Percentiles rank a stretch among this genome's conserved stretches.
These are phyloP conservation scores for Wallacemonas sp. DNA, from an alignment of 208 protist genomes.

Conservation along the genomic window DNA sequence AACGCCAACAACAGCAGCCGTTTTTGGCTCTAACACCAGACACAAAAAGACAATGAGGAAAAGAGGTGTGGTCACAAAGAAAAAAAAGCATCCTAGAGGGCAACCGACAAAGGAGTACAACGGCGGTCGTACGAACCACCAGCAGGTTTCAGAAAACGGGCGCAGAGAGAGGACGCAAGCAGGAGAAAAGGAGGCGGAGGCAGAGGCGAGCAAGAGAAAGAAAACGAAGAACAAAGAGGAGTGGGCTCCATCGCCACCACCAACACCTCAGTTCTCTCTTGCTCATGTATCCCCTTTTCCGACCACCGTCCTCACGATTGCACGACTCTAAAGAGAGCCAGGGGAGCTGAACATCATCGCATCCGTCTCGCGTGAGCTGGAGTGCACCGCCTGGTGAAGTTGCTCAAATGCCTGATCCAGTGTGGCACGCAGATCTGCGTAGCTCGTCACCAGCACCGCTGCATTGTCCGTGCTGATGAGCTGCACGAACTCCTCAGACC, in stretches of 20 bases:
- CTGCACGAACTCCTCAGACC: conserved; percentile 92
- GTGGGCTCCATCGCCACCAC: too few species aligned
- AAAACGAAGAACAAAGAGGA: too few species aligned
- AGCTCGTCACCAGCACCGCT: conserved; percentile 92
- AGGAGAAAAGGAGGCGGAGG: too few species aligned
- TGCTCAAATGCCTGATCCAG: conserved; percentile 87
- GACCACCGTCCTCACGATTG: too few species aligned
- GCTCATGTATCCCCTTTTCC: too few species aligned
- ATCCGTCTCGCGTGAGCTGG: conserved; percentile 15
- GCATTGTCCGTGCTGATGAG: conserved; percentile 92
- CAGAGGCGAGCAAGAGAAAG: too few species aligned
- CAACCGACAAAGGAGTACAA: neutral
- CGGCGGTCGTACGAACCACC: too few species aligned
- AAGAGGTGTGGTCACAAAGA: neutral
- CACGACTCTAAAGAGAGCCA: conserved; percentile 6
- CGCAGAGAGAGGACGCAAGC: too few species aligned
- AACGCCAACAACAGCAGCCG: too few species aligned
- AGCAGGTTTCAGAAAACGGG: too few species aligned
- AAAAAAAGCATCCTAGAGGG: neutral
- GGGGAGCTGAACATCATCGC: conserved; percentile 12
- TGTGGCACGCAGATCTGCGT: conserved; percentile 91
- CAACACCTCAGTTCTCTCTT: too few species aligned
- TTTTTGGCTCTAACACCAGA: too few species aligned
- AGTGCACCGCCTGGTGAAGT: conserved; percentile 46
- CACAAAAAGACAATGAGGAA: neutral